Evolutionary conservation across 2,329 filamentous ascomycete genomes (phyloP), one percentile per base, ranked within the genome.

Genomic region (Gnomoniopsis sp.): DNA sequence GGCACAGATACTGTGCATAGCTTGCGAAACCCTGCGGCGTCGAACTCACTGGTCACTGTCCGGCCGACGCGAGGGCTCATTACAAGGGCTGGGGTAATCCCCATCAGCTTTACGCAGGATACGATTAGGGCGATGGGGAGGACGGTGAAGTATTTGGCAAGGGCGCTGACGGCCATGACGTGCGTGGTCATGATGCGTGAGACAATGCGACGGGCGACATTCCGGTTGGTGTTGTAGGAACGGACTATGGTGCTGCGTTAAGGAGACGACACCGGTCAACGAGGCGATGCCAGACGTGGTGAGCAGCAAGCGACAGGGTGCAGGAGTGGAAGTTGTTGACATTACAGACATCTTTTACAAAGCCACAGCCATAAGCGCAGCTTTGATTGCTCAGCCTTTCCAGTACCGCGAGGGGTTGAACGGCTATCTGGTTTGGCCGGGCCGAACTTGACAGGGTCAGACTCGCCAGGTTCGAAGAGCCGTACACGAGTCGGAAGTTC

Each of bases 1-100:
- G 84, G 84, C 0, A 84, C 81, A 1, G 83, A 87, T 63, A 85
- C 84, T 0, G 81, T 88, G 53, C 88, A 88, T 66, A 85, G 81
- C 7, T 70, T 88, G 10, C 75, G 83, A 17, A 86, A 80, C 55
- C 85, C 85, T 0, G 85, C 85, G 14, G 84, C 79, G 47, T 84
- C 84, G 3, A 86, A 85, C 62, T 79, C 77, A 14, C 71, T 88
- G 21, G 84, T 84, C 62, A 85, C 84, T 61, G 76, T 86, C 55
- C 74, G 85, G 22, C 85, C 85, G 3, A 84, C 81, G 0, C 67
- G 75, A 33, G 82, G 83, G 0, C 65, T 81, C n/a, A 72, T 86
- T 15, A 77, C 77, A 0, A 68, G 76, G 8, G 67, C 69, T 0
- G 83, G 83, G 0, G 75, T 85, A 33, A 75, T 86, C 3, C 83